Evolutionary conservation across 2,329 filamentous ascomycete species (phyloP).

Genomic region (Neonectria ditissima): DNA sequence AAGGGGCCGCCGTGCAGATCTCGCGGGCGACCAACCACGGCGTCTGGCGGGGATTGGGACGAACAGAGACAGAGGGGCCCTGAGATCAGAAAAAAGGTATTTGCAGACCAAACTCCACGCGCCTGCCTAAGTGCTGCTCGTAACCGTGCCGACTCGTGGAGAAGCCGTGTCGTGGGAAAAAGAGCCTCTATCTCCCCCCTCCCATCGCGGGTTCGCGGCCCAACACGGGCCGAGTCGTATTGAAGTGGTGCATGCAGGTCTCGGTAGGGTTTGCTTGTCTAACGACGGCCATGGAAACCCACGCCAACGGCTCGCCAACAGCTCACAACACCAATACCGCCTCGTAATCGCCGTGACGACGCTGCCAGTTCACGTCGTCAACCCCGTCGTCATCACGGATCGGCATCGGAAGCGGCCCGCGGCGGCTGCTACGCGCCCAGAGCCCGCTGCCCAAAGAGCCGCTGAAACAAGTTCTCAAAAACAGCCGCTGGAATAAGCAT

Average conservation of each 20-base stretch:
- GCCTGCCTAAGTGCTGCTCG: slow-evolving; percentile 5
- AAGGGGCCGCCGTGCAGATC: slow-evolving; percentile 3
- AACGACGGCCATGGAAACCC: background rate
- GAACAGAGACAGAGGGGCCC: no score
- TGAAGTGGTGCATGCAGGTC: background rate
- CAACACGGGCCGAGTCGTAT: background rate
- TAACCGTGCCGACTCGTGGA: background rate
- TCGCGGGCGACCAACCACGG: background rate
- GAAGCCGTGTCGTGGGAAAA: background rate
- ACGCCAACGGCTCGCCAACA: background rate
- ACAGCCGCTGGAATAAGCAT: no score
- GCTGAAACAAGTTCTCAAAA: no score
- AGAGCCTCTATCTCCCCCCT: no score
- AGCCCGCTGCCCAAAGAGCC: no score
- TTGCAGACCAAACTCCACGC: slow-evolving; percentile 2
- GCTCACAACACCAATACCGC: background rate
- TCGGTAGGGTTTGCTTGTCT: no score
- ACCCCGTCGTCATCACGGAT: no score
- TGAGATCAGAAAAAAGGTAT: background rate
- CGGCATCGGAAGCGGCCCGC: no score
- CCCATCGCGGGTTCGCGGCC: background rate
- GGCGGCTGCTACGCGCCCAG: no score
- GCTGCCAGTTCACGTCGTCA: no score
- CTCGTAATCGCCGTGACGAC: background rate
- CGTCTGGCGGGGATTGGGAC: background rate